Conservation (phyloP, 495 filamentous ascomycete genomes). For the Penicillium cosmopolitanum region DNA sequence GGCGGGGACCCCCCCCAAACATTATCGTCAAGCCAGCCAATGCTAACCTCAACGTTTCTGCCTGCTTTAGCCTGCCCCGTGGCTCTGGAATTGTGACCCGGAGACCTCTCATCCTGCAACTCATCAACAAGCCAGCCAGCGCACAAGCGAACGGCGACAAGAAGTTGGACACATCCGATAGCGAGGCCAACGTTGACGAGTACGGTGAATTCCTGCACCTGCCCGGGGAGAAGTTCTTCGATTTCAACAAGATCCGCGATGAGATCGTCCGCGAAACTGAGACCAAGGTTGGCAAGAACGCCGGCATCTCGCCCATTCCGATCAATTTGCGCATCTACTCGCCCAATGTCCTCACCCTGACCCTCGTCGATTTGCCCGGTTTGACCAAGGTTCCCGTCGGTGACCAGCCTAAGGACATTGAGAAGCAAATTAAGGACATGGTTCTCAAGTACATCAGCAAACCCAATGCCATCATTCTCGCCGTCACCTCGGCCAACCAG, state of each 20-base stretch:
- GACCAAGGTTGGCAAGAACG: conserved; percentile 91
- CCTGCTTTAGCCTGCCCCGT: conserved; percentile 77
- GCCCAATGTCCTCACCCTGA: conserved; percentile 96
- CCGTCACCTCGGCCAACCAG: conserved; percentile 94
- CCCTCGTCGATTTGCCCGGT: conserved; percentile 95
- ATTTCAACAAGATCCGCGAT: conserved; percentile 99
- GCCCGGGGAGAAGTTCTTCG: conserved; percentile 96
- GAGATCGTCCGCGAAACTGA: conserved; percentile 98
- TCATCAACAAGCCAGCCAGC: conserved; percentile 81
- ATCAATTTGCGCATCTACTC: conserved; percentile 99
- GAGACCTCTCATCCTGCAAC: conserved; percentile 93
- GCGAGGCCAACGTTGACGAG: conserved; percentile 88
- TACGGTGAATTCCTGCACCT: conserved; percentile 99
- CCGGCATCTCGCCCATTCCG: conserved; percentile 92
- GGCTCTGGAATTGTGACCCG: conserved; percentile 97
- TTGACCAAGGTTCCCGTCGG: conserved; percentile 98
- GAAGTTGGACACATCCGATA: conserved; percentile 69
- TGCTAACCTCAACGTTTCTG: conserved; percentile 29
- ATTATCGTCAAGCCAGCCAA: conserved; percentile 21
- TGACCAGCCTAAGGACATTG: conserved; percentile 98
- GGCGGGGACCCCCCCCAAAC: conserved; percentile 12
- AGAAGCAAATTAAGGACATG: conserved; percentile 97
- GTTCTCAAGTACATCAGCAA: conserved; percentile 98
- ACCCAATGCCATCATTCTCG: conserved; percentile 95
- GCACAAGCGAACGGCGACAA: conserved; percentile 76